Evolutionary conservation across 2,329 filamentous ascomycete genomes (phyloP), one percentile per base, ranked within the genome.

Genomic region (Metarhizium anisopliae): DNA sequence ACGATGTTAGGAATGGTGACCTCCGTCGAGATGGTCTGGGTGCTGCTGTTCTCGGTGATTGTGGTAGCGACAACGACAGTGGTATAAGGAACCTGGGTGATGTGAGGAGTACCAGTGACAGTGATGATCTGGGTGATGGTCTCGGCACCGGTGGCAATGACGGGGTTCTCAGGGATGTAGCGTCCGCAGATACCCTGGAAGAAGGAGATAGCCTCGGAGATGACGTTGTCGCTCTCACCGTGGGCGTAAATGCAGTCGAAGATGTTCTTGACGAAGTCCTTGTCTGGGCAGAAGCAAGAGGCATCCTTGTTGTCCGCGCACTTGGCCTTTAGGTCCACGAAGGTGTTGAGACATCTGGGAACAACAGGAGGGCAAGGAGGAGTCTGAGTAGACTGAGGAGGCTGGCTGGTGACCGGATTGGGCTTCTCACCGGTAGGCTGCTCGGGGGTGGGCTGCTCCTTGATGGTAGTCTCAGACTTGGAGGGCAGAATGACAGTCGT

Each of bases 301-400:
- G 79, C 74, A 67, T 96, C 90, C 47, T 87, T 86, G 84, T 96
- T 96, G 75, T 89, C 85, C 64, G 80, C 79, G 83, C 93, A 97
- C 68, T 81, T 76, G 53, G 66, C 58, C 52, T 87, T 81, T 59
- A 79, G 74, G 69, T 83, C 81, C 66, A 95, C 74, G 89, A 90
- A 96, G 66, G 91, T 95, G 82, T 93, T 94, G 74, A 97, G 77
- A 78, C 93, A 97, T 68, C 84, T 84, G 60, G 93, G 92, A 52
- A 96, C 86, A 51, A 92, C 81, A 30, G 77, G 74, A 56, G 91
- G 90, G 74, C 84, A 83, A 56, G 77, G 74, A 47, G 42, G 38
- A 32, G 52, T 6, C 42, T 50, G 43, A 13, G 61, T 53, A 51
- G 57, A 53, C 35, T 50, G 50, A n/a, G 51, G 42, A 11, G 6